phyloP scores from a whole-genome alignment of 2,329 filamentous ascomycete genomes.

The Teratosphaeria pseudoeucalypti region DNA sequence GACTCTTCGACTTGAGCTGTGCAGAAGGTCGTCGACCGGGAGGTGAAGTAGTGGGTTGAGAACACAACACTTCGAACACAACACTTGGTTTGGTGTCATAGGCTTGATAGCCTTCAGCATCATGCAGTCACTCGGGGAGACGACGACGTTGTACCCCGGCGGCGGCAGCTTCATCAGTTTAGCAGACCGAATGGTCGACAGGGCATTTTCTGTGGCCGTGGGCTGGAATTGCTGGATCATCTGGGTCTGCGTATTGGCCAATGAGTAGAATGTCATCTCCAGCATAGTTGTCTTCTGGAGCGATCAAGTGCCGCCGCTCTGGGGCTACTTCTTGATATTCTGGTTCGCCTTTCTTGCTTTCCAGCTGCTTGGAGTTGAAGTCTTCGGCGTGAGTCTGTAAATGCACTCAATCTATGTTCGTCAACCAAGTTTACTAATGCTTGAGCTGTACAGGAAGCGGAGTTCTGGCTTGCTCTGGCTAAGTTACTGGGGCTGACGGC shows the following conservation, averaged over 20 bases:
- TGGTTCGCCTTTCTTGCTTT: conserved; percentile 27
- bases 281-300: conserved; percentile 59
- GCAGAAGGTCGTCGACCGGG: too few species aligned
- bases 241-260: conserved; percentile 52
- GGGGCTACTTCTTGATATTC: conserved; percentile 32
- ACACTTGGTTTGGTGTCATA: conserved; percentile 54
- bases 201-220: conserved; percentile 56
- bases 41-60: background rate
- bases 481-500: conserved; percentile 30
- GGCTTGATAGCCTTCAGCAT: conserved; percentile 57
- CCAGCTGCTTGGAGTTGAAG: conserved; percentile 31
- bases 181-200: conserved; percentile 60
- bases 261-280: conserved; percentile 61
- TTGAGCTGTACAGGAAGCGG: background rate
- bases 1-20: too few species aligned
- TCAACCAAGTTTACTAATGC: background rate
- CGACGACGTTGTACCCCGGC: conserved; percentile 62
- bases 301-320: conserved; percentile 35
- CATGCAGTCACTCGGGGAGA: conserved; percentile 65
- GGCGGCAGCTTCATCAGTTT: conserved; percentile 62
- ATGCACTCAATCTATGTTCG: background rate
- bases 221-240: conserved; percentile 64
- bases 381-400: conserved; percentile 33
- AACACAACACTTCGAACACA: background rate
- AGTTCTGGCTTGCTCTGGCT: conserved; percentile 28